Conservation (phyloP, 2,329 filamentous ascomycete genomes). For the Penicillium vulpinum region DNA sequence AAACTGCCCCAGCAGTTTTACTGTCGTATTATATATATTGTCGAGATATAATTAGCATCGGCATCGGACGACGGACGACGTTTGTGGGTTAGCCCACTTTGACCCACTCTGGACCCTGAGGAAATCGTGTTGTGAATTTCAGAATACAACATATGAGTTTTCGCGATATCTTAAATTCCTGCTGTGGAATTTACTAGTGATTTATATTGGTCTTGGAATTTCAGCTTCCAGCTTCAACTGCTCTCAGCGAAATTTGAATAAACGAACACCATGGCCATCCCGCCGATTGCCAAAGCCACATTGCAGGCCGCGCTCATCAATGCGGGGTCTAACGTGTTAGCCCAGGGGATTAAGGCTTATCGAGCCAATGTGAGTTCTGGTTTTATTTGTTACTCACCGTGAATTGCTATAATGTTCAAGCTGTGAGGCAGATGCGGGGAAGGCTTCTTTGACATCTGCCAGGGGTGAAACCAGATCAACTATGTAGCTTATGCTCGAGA, state of each 20-base stretch:
- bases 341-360: conserved; percentile 56
- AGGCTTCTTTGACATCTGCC: neutral
- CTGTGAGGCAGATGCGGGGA: neutral
- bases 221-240: too few relatives aligned
- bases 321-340: conserved; percentile 56
- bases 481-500: neutral
- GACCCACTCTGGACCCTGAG: too few relatives aligned
- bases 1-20: too few relatives aligned
- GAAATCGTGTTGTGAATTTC: too few relatives aligned
- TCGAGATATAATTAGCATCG: too few relatives aligned
- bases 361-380: conserved; percentile 41
- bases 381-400: neutral
- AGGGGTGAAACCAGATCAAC: neutral
- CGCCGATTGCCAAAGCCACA: conserved; percentile 55
- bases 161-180: neutral
- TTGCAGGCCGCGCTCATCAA: conserved; percentile 56
- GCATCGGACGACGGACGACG: too few relatives aligned
- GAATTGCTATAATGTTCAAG: neutral
- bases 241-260: neutral
- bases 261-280: conserved; percentile 31
- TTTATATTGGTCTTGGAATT: neutral
- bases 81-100: too few relatives aligned
- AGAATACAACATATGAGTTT: too few relatives aligned
- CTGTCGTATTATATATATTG: too few relatives aligned
- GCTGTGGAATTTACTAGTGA: neutral